Percentiles rank a stretch among this genome's conserved stretches.
These are phyloP conservation scores for Diplodia seriata DNA, from an alignment of 2,329 filamentous ascomycete genomes.

Conservation along the genomic window DNA sequence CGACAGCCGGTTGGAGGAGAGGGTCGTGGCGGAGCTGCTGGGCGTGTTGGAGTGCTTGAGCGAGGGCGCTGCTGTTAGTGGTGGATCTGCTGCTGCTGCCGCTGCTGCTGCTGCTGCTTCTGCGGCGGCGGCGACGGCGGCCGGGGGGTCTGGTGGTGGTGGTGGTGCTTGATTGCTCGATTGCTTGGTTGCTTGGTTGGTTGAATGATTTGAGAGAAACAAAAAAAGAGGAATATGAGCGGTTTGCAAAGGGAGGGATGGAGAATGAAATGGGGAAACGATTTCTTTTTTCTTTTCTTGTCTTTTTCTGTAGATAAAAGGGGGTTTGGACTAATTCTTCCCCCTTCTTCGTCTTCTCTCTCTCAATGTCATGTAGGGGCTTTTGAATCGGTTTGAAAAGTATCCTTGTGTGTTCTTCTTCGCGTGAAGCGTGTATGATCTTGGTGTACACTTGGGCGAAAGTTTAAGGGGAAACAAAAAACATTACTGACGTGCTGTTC, in stretches of 20 bases:
- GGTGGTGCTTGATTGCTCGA: background rate
- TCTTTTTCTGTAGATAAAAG: background rate
- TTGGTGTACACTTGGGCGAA: background rate
- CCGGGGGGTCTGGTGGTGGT: too few relatives aligned
- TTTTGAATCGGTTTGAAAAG: background rate
- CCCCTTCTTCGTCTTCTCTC: background rate
- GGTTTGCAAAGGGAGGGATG: too few relatives aligned
- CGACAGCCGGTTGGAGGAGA: constrained; percentile 76
- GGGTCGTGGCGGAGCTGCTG: constrained; percentile 62
- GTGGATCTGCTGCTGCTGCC: too few relatives aligned
- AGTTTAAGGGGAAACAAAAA: background rate
- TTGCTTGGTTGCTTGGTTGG: background rate
- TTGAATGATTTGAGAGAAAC: too few relatives aligned
- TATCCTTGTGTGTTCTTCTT: background rate
- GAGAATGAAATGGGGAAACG: background rate
- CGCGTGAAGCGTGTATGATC: background rate
- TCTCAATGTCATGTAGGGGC: background rate
- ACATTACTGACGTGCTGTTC: background rate
- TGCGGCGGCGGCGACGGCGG: too few relatives aligned
- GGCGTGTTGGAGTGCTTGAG: constrained; percentile 48
- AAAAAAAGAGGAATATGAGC: background rate
- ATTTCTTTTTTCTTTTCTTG: background rate
- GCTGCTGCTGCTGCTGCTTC: too few relatives aligned
- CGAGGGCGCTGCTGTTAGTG: constrained; percentile 30
- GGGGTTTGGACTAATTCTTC: background rate